phyloP scores from a whole-genome alignment of 305 asterid species.

The Lippia alba region DNA sequence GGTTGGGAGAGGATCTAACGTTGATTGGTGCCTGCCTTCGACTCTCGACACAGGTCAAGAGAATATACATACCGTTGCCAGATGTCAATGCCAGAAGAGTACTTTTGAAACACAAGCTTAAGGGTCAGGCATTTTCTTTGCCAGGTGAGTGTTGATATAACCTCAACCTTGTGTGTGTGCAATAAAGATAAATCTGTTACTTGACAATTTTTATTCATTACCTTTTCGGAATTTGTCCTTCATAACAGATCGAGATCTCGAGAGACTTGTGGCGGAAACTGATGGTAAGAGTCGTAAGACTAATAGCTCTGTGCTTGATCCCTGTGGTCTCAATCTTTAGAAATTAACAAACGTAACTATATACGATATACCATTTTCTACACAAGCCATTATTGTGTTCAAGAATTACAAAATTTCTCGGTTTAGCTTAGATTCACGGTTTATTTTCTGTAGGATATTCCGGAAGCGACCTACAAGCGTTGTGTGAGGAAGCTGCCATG shows the following conservation, averaged over 20 bases:
- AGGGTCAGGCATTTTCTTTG: slow-evolving; percentile 81
- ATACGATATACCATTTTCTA: not conserved
- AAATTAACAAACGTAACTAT: not conserved
- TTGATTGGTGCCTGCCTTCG: slow-evolving; percentile 14
- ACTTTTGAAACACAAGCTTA: slow-evolving; percentile 90
- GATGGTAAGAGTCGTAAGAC: slow-evolving; percentile 61
- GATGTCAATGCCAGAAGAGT: slow-evolving; percentile 81
- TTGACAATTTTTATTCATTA: slow-evolving; percentile 28
- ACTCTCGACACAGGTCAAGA: slow-evolving; percentile 75
- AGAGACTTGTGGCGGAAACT: slow-evolving; percentile 77
- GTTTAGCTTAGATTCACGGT: slow-evolving; percentile 19
- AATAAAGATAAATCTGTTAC: slow-evolving; percentile 27
- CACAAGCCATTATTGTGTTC: not conserved
- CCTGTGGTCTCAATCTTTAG: not conserved
- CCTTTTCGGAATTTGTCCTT: slow-evolving; percentile 28
- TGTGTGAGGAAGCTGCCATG: slow-evolving; percentile 98
- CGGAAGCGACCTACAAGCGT: slow-evolving; percentile 94
- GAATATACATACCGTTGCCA: slow-evolving; percentile 95
- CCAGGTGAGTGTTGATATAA: slow-evolving; percentile 63
- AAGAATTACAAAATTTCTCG: not conserved
- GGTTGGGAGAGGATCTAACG: not conserved
- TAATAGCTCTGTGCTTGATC: not conserved
- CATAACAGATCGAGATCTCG: slow-evolving; percentile 81
- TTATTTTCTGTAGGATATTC: slow-evolving; percentile 70
- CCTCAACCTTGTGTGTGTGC: slow-evolving; percentile 20